Conservation (phyloP, 495 filamentous ascomycete genomes). For the Penicillium crystallinum region DNA sequence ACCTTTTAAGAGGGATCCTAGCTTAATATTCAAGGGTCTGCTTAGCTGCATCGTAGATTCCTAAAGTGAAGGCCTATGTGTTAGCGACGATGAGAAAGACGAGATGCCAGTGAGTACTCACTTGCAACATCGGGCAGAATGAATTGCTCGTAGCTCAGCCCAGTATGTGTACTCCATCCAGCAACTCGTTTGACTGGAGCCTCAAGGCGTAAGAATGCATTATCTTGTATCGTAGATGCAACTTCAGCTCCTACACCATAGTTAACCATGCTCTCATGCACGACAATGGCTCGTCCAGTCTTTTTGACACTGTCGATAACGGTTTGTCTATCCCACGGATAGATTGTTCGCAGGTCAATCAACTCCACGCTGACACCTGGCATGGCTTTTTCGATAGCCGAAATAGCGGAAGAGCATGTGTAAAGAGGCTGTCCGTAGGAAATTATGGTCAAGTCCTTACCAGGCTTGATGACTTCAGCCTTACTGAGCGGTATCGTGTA, state of each 20-base stretch:
- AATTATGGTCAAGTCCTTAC: slow-evolving; percentile 78
- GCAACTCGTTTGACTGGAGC: slow-evolving; percentile 90
- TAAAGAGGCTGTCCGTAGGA: slow-evolving; percentile 94
- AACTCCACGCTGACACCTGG: slow-evolving; percentile 73
- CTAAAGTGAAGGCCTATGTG: slow-evolving; percentile 23
- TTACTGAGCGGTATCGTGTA: slow-evolving; percentile 85
- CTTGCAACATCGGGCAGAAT: slow-evolving; percentile 86
- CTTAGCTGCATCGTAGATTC: slow-evolving; percentile 63
- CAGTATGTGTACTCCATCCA: slow-evolving; percentile 86
- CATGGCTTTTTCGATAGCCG: slow-evolving; percentile 73
- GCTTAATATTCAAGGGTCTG: slow-evolving; percentile 52
- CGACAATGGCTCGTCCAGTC: slow-evolving; percentile 85
- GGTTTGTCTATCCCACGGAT: slow-evolving; percentile 89
- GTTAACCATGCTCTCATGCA: slow-evolving; percentile 95
- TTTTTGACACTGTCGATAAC: slow-evolving; percentile 81
- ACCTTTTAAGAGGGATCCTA: no score
- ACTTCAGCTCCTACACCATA: slow-evolving; percentile 92
- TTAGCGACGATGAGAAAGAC: neutral
- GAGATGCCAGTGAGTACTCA: slow-evolving; percentile 48
- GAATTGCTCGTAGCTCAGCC: slow-evolving; percentile 78
- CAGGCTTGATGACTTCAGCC: slow-evolving; percentile 82
- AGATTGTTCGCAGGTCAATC: slow-evolving; percentile 86
- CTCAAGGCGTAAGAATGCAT: slow-evolving; percentile 80
- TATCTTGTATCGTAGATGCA: slow-evolving; percentile 85
- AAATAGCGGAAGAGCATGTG: slow-evolving; percentile 74